phyloP scores from a whole-genome alignment of 257 asterid species.

The Nicotiana paniculata region DNA sequence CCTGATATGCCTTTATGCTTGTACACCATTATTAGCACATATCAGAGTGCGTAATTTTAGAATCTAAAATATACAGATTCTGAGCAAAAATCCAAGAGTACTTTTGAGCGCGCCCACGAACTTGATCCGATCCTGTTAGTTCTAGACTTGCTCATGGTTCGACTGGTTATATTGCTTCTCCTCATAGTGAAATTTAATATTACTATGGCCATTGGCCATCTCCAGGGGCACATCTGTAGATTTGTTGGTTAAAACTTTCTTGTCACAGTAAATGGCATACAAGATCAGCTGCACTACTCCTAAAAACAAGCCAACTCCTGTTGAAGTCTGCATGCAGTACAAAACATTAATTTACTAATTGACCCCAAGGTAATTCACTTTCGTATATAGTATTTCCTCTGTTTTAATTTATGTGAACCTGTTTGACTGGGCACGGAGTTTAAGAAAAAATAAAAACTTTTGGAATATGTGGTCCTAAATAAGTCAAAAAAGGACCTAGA shows the following conservation, averaged over 20 bases:
- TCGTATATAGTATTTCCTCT: too few relatives aligned
- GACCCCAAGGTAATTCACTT: background rate
- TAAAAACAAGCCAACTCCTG: slow-evolving; percentile 64
- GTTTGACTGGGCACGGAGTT: too few relatives aligned
- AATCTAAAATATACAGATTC: background rate
- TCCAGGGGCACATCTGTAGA: background rate
- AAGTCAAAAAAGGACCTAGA: too few relatives aligned
- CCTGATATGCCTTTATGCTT: background rate
- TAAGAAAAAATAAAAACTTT: too few relatives aligned
- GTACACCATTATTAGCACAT: background rate
- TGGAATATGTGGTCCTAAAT: too few relatives aligned
- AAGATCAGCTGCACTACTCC: slow-evolving; percentile 67
- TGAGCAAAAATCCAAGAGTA: background rate
- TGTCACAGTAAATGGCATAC: slow-evolving; percentile 46
- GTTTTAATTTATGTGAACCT: too few relatives aligned
- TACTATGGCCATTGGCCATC: slow-evolving; percentile 20
- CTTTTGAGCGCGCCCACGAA: background rate
- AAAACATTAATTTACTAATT: background rate
- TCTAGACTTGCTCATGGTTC: slow-evolving; percentile 1
- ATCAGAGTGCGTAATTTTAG: background rate
- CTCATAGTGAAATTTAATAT: slow-evolving; percentile 17
- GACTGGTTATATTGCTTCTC: slow-evolving; percentile 17
- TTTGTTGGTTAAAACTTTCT: slow-evolving; percentile 28
- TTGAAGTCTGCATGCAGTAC: slow-evolving; percentile 41
- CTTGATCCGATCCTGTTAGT: background rate